Evolutionary conservation across 1,284 basidiomycete genomes (phyloP), one percentile per base, ranked within the genome.

Genomic region (Psilocybe mexicana): DNA sequence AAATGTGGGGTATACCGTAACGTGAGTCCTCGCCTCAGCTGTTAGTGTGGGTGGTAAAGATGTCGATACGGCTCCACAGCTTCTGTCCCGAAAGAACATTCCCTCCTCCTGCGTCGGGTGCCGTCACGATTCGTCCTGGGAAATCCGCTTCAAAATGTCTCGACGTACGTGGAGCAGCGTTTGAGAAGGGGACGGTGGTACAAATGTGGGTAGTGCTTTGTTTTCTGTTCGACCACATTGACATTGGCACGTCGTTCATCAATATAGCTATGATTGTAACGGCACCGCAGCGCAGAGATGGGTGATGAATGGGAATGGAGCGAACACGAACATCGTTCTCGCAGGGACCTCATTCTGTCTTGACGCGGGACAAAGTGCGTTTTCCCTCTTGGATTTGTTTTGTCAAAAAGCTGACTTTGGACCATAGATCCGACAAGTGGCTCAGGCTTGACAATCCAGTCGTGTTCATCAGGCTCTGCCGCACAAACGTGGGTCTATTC

Each of bases 201-300:
- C 68, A 71, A 54, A 67, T 71, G 70, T 69, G 53, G n/a, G 62
- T 55, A 24, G 12, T 18, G 18, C 18, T 18, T 18, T 18, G 18
- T 18, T 18, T 18, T 18, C 18, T 18, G 18, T 18, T 18, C 43
- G 2, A 28, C 11, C 23, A 7, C 7, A 11, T 18, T n/a, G 24
- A 6, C 11, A 43, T 24, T 44, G 2, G 30, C 25, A 24, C 4
- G n/a, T 7, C 7, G 1, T 42, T 35, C 50, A 38, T 35, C 18
- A 73, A 57, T 25, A 73, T 69, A 68, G 82, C 66, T 57, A 75
- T 74, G 58, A 76, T 67, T 71, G 69, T 45, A 70, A 67, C 52
- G 65, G 59, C 14, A 65, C 61, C 42, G 43, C 55, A 18, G 65
- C 68, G 0, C 67, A 70, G 49, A 48, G 62, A 35, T 70, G 69